Base-by-base conservation (phyloP, 2,329 filamentous ascomycete genomes). In the Sordariomycetes sp. region DNA sequence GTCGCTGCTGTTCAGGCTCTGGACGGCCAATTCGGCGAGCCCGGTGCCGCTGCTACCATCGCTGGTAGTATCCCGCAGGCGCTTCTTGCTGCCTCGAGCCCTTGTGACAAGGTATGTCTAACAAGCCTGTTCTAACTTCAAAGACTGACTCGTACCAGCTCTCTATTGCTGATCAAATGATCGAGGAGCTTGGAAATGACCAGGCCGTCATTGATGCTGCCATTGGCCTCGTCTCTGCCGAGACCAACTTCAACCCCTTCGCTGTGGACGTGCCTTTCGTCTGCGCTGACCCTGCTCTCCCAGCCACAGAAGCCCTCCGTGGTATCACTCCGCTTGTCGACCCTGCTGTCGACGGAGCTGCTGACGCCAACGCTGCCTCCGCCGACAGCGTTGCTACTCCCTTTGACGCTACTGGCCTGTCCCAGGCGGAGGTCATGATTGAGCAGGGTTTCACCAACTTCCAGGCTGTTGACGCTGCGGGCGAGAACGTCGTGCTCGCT, bases 191-290 rank as follows among this genome's bases (percentile, higher is more conserved):
- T 21, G 79, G 79, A 34, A 68, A 58, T 30, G 72, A 74, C 44
- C 56, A 66, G n/a, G 59, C 67, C 40, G 75, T 78, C 42, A 62
- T 83, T 38, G 64, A 68, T 11, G 79, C 74, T 15, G 79, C 79
- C 14, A 68, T 68, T 38, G 70, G 68, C 12, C 66, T 82, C 24
- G 78, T 82, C 11, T 69, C 72, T 18, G 78, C 79, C 4, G 79
- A 82, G 64, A 77, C 81, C 57, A 83, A 84, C 68, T 81, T 81
- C 63, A 83, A 83, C 62, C 76, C 75, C 33, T 82, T 76, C 43
- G 70, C 57, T 36, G 68, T 71, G 41, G 61, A 60, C 46, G 64
- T 75, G 21, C 77, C 74, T 14, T 73, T 66, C 40, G 70, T 85
- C 50, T 84, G 80, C 57, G 68, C 63, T 24, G 75, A 84, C 42